These are phyloP conservation scores for Apiotrichum mycotoxinovorans DNA, from an alignment of 1,284 basidiomycete genomes.

Conservation along the genomic window DNA sequence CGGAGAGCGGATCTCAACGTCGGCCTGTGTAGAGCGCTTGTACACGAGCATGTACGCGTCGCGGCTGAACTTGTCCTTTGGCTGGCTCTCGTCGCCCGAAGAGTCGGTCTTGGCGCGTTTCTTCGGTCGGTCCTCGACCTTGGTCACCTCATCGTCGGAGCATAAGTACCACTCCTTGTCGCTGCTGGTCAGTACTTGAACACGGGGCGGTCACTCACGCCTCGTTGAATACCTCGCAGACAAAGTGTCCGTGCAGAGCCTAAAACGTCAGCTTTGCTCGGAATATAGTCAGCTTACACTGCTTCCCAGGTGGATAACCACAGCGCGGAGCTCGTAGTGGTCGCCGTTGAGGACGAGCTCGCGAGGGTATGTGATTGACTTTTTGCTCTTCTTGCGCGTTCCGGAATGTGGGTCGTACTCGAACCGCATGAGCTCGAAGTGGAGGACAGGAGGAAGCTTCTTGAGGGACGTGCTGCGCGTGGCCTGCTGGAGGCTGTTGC, in stretches of 20 bases:
- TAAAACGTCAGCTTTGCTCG: slow-evolving; percentile 46
- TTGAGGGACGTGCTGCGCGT: slow-evolving; percentile 66
- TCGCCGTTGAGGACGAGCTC: slow-evolving; percentile 57
- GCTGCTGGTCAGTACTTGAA: slow-evolving; percentile 49
- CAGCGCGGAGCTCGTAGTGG: slow-evolving; percentile 71
- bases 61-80: slow-evolving; percentile 55
- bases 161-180: slow-evolving; percentile 78
- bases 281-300: slow-evolving; percentile 33
- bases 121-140: slow-evolving; percentile 14
- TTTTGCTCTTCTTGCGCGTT: slow-evolving; percentile 78
- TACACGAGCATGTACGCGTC: slow-evolving; percentile 94
- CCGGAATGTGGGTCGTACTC: slow-evolving; percentile 72
- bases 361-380: slow-evolving; percentile 68
- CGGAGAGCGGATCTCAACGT: slow-evolving; percentile 44
- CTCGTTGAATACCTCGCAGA: slow-evolving; percentile 77
- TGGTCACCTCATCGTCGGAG: slow-evolving; percentile 64
- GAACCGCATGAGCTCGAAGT: slow-evolving; percentile 85
- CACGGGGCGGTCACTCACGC: slow-evolving; percentile 54
- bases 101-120: slow-evolving; percentile 25
- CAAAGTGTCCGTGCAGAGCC: slow-evolving; percentile 89
- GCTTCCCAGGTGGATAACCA: slow-evolving; percentile 75
- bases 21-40: slow-evolving; percentile 49
- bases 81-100: slow-evolving; percentile 22
- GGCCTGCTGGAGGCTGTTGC: slow-evolving; percentile 68
- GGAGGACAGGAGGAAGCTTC: slow-evolving; percentile 70